Percentiles rank a stretch among this genome's conserved stretches.
These are phyloP conservation scores for Fusarium neocosmosporiellum DNA, from an alignment of 2,329 filamentous ascomycete species.

Conservation along the genomic window DNA sequence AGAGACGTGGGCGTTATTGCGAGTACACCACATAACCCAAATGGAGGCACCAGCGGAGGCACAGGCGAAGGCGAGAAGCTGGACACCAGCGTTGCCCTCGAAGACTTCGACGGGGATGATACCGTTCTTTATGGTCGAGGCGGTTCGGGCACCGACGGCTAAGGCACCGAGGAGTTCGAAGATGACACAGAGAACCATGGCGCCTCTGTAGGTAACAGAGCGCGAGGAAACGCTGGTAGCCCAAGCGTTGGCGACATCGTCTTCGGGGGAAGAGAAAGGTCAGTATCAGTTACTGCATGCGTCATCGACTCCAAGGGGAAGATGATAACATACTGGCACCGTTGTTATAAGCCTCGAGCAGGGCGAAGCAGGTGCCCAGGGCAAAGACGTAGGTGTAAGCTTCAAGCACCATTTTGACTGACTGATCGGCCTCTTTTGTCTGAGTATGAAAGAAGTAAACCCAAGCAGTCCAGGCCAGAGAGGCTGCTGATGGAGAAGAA, in stretches of 20 bases:
- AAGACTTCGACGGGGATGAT: conserved; percentile 74
- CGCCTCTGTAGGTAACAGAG: conserved; percentile 76
- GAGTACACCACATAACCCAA: conserved; percentile 86
- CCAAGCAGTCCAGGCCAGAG: conserved; percentile 11
- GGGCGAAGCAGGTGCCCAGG: conserved; percentile 80
- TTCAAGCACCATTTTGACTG: conserved; percentile 64
- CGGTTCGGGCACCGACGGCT: conserved; percentile 74
- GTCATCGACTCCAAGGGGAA: background rate
- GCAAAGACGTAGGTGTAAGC: conserved; percentile 78
- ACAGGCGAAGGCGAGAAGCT: conserved; percentile 75
- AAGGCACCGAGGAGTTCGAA: conserved; percentile 77
- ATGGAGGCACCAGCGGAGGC: conserved; percentile 72
- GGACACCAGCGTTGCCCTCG: conserved; percentile 69
- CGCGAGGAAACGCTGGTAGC: conserved; percentile 85
- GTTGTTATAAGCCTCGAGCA: conserved; percentile 83
- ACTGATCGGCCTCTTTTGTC: background rate
- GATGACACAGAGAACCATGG: conserved; percentile 72
- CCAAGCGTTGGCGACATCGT: conserved; percentile 88
- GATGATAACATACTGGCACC: conserved; percentile 74
- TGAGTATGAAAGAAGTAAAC: background rate
- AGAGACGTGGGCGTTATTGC: conserved; percentile 77
- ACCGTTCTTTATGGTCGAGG: conserved; percentile 83
- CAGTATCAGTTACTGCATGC: background rate
- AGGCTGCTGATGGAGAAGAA: conserved; percentile 9
- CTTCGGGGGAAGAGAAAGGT: conserved; percentile 52